Evolutionary conservation across 306 rosid species (phyloP), one percentile per base, ranked within the genome.

Genomic region (Arachis stenosperma): DNA sequence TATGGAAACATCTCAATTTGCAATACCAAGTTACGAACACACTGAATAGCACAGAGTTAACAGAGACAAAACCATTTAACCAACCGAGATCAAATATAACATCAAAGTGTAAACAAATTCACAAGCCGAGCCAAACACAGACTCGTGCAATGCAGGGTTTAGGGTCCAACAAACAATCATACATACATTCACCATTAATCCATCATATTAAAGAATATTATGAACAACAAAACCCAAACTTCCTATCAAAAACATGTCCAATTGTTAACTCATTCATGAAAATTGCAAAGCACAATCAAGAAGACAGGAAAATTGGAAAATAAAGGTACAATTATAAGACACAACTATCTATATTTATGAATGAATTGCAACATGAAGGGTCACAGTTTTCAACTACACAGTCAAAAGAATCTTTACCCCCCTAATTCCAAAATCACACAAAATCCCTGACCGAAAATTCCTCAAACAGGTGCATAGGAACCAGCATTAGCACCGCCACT

Each of bases 401-500:
- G 15, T 12, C 15, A 50, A 50, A 52, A 52, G 29, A 52, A 52
- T 14, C 8, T 52, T 14, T 5, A 47, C 52, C 52, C 52, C 53
- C 55, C 55, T 50, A 6, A 52, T 52, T 52, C 15, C 27, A 52
- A 9, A 52, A 14, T n/a, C 14, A 11, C 57, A 46, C 51, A 46
- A 8, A 10, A 10, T n/a, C 55, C 57, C 57, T 36, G 36, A 52
- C 14, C 37, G 37, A 33, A 22, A 22, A 33, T 33, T 33, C 37
- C 3, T 79, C 90, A 88, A 74, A 86, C 85, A 64, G 62, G 77
- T 9, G 80, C 61, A 61, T 88, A 90, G 3, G 83, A 75, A 78
- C 96, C 93, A 8, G 50, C 68, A 8, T 52, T 52, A n/a, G 57
- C 27, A 52, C 57, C 27, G 27, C 15, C 1, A 6, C 77, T 27